Percentiles rank a stretch among this genome's conserved stretches.
phyloP scores from a whole-genome alignment of 208 protist genomes.

The Leishmania mexicana region DNA sequence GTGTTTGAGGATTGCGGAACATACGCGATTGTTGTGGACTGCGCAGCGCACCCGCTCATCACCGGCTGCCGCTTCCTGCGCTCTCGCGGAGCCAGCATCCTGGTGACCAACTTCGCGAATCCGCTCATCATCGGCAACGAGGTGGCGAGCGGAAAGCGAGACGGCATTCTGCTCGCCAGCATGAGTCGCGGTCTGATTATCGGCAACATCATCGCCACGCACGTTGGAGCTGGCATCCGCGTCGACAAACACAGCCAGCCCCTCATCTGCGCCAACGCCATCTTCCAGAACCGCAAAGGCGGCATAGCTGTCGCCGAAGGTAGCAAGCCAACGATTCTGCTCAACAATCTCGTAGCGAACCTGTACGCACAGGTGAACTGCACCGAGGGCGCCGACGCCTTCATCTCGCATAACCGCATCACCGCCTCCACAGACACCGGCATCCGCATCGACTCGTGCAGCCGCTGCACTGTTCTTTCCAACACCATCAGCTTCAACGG shows the following conservation, averaged over 20 bases:
- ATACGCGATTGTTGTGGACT: conserved; percentile 74
- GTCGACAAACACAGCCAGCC: conserved; percentile 53
- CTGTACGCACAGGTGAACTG: conserved; percentile 47
- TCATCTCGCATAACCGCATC: conserved; percentile 75
- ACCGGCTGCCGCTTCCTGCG: conserved; percentile 77
- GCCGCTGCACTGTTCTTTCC: conserved; percentile 50
- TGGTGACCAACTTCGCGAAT: conserved; percentile 78
- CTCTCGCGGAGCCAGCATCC: conserved; percentile 61
- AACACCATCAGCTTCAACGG: conserved; percentile 68
- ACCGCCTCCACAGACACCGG: conserved; percentile 39
- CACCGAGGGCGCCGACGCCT: conserved; percentile 45
- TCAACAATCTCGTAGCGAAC: conserved; percentile 71
- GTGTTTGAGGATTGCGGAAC: conserved; percentile 75
- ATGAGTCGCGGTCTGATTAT: conserved; percentile 72
- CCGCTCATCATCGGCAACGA: conserved; percentile 88
- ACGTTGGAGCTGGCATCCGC: conserved; percentile 51
- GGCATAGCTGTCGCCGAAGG: conserved; percentile 44
- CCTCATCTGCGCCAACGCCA: conserved; percentile 67
- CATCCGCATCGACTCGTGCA: conserved; percentile 61
- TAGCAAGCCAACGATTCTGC: conserved; percentile 59
- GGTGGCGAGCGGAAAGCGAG: conserved; percentile 49
- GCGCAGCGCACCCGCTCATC: conserved; percentile 78
- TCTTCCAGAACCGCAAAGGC: conserved; percentile 51
- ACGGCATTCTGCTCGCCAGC: conserved; percentile 61
- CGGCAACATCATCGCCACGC: conserved; percentile 73